Conservation (phyloP, 2,329 filamentous ascomycete species). For the Raffaelea deltoideospora region DNA sequence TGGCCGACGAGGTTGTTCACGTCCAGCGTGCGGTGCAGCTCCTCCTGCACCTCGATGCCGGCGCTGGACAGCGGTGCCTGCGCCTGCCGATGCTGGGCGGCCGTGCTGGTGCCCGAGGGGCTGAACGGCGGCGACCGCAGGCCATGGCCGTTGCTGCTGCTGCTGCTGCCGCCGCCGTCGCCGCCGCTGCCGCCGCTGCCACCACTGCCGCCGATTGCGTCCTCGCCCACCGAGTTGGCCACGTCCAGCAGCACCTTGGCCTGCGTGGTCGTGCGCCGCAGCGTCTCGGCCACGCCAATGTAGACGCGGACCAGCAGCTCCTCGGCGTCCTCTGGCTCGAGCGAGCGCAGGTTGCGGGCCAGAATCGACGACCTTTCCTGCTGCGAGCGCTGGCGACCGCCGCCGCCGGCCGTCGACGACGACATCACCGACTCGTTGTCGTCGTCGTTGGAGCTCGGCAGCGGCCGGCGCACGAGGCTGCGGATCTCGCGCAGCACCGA, state of each 20-base stretch:
- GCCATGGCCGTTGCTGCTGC: conserved; percentile 14
- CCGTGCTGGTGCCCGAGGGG: conserved; percentile 28
- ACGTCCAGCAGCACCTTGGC: conserved; percentile 92
- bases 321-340: conserved; percentile 76
- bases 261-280: conserved; percentile 75
- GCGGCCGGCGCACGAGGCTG: conserved; percentile 63
- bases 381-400: conserved; percentile 53
- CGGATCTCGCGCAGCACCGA: conserved; percentile 76
- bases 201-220: conserved; percentile 3
- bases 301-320: conserved; percentile 71
- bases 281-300: conserved; percentile 70
- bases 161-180: background rate
- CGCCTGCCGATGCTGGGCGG: too few relatives aligned
- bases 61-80: conserved; percentile 16
- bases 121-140: conserved; percentile 37
- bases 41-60: conserved; percentile 46
- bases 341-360: conserved; percentile 70
- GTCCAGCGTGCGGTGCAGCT: conserved; percentile 62
- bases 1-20: conserved; percentile 65
- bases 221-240: conserved; percentile 54
- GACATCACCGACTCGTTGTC: conserved; percentile 85
- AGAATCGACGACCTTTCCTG: conserved; percentile 84
- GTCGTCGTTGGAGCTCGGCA: conserved; percentile 88
- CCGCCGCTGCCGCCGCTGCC: background rate
- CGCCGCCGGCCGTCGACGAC: conserved; percentile 53